Percentiles rank a stretch among this genome's conserved stretches.
These are phyloP conservation scores for Paramarasmius palmivorus DNA, from an alignment of 1,284 basidiomycete species.

Conservation along the genomic window DNA sequence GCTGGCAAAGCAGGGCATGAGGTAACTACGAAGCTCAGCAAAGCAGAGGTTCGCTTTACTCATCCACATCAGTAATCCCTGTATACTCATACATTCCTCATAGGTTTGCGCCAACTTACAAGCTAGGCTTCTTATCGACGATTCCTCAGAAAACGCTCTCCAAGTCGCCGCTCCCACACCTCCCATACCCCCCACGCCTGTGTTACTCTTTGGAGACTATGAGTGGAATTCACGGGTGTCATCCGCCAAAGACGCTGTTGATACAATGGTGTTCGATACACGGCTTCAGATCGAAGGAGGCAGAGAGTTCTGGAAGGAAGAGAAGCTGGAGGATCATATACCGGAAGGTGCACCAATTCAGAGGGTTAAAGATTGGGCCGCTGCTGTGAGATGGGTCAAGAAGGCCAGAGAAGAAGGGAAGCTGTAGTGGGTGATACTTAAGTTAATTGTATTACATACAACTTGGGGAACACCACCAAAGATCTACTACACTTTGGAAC, in stretches of 20 bases:
- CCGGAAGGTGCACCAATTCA: conserved; percentile 45
- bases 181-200: conserved; percentile 37
- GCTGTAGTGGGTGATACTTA: conserved; percentile 15
- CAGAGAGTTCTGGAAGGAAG: conserved; percentile 59
- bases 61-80: background rate
- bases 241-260: conserved; percentile 41
- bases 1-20: conserved; percentile 45
- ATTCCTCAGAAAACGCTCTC: conserved; percentile 77
- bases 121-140: conserved; percentile 73
- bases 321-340: conserved; percentile 35
- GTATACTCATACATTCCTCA: background rate
- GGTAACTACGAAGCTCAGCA: conserved; percentile 60
- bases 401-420: conserved; percentile 32
- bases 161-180: conserved; percentile 45
- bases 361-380: conserved; percentile 58
- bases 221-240: conserved; percentile 69
- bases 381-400: conserved; percentile 50
- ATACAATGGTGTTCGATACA: conserved; percentile 61
- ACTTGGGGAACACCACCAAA: background rate
- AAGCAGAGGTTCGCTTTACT: conserved; percentile 56
- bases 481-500: too few relatives aligned
- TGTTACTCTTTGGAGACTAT: conserved; percentile 79
- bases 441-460: background rate
- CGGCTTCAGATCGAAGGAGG: conserved; percentile 49
- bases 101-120: conserved; percentile 66